Percentiles rank a stretch among this genome's conserved stretches.
phyloP scores from a whole-genome alignment of 306 rosid genomes.

The Psophocarpus tetragonolobus region DNA sequence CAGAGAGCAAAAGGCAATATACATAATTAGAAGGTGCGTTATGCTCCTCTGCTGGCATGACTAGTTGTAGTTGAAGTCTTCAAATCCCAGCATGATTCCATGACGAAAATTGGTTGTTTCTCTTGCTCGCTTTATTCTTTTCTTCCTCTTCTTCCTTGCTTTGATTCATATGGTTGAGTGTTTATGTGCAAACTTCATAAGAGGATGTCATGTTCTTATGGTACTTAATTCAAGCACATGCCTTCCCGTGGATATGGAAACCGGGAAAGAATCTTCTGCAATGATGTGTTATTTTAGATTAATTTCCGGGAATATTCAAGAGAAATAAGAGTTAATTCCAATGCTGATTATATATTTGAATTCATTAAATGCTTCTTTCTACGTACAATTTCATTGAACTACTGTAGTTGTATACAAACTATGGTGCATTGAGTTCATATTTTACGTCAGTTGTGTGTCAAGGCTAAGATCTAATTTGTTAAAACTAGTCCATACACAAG shows the following conservation, averaged over 20 bases:
- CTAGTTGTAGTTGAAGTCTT: conserved; percentile 16
- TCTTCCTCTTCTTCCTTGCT: conserved; percentile 4
- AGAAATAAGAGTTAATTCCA: conserved; percentile 3
- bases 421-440: neutral
- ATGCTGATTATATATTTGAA: neutral
- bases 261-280: neutral
- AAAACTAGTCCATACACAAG: neutral
- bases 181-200: conserved; percentile 28
- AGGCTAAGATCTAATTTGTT: neutral
- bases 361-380: neutral
- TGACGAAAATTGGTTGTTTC: neutral
- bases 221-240: neutral
- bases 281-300: conserved; percentile 22
- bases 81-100: conserved; percentile 13
- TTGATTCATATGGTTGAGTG: conserved; percentile 51
- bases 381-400: conserved; percentile 13
- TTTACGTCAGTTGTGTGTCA: neutral
- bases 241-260: conserved; percentile 6
- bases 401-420: neutral
- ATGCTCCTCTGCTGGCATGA: conserved; percentile 99
- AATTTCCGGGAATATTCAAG: conserved; percentile 10
- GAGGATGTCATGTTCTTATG: neutral
- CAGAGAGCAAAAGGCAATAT: conserved; percentile 84
- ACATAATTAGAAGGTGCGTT: conserved; percentile 94
- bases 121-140: neutral